Percentiles rank a stretch among this genome's conserved stretches.
Conservation (phyloP, 805 yeast genomes). For the Kazachstania martiniae region DNA sequence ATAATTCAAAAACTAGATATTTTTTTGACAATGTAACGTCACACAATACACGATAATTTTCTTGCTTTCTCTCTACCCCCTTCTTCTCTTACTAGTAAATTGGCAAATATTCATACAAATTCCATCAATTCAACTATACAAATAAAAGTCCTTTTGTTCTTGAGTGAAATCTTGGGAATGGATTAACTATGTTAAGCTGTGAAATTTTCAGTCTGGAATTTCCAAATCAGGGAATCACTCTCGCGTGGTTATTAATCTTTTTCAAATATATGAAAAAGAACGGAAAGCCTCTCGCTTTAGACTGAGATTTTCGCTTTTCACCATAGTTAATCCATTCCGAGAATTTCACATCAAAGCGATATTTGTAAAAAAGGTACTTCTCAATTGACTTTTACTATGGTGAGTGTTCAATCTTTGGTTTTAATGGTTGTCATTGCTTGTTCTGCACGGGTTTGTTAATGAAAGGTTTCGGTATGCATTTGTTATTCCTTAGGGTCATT, state of each 20-base stretch:
- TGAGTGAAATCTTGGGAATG: conserved; percentile 13
- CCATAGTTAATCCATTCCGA: conserved; percentile 15
- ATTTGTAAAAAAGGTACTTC: not conserved
- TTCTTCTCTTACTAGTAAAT: not conserved
- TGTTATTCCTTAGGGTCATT: conserved; percentile 1
- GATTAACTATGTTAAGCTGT: conserved; percentile 8
- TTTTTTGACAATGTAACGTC: not conserved
- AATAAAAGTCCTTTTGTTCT: too few species aligned
- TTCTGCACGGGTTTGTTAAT: too few species aligned
- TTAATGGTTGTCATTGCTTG: too few species aligned
- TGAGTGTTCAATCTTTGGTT: not conserved
- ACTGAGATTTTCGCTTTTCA: conserved; percentile 10
- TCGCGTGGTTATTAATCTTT: too few species aligned
- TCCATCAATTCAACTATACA: too few species aligned
- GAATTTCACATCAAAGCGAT: conserved; percentile 1
- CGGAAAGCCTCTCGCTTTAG: too few species aligned
- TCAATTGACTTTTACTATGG: not conserved
- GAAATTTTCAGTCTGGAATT: conserved; percentile 13
- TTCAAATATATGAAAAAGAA: too few species aligned
- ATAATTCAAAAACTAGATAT: too few species aligned
- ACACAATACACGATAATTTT: not conserved
- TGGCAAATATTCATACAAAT: too few species aligned
- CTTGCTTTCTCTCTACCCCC: not conserved
- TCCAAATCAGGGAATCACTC: not conserved
- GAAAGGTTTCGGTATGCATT: not conserved